Conservation (phyloP, 1,284 basidiomycete species). For the Pholiota adiposa region DNA sequence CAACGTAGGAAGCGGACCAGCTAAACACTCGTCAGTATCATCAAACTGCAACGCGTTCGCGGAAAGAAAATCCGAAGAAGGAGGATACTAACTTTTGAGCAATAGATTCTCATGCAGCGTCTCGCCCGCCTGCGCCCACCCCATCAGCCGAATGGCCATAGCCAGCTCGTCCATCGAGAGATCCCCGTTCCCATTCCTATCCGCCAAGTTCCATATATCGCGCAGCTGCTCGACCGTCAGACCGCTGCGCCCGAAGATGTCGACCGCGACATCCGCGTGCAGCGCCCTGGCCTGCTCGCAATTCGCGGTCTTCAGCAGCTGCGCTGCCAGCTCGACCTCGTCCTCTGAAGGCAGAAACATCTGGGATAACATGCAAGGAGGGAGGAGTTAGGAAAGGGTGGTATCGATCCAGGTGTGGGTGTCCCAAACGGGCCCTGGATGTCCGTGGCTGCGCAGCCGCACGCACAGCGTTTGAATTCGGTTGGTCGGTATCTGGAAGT, state of each 20-base stretch:
- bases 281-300: constrained; percentile 23
- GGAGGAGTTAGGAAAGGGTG: not conserved
- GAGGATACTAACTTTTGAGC: constrained; percentile 26
- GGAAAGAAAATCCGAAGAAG: not conserved
- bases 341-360: constrained; percentile 28
- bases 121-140: constrained; percentile 42
- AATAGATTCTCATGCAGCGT: constrained; percentile 28
- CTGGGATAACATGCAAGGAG: not conserved
- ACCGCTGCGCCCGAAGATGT: constrained; percentile 30
- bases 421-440: not conserved
- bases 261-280: constrained; percentile 26
- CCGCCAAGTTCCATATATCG: constrained; percentile 34
- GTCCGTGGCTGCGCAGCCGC: constrained; percentile 9
- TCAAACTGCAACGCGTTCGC: no score
- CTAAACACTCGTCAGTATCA: constrained; percentile 13
- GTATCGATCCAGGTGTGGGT: no score
- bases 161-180: constrained; percentile 33
- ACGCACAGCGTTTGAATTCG: constrained; percentile 12
- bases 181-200: constrained; percentile 28
- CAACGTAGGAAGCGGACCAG: constrained; percentile 31
- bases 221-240: constrained; percentile 28
- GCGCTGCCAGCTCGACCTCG: constrained; percentile 30
- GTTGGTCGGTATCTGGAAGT: not conserved
- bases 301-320: constrained; percentile 26
- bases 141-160: constrained; percentile 38